phyloP scores from a whole-genome alignment of 192 early-diverging fungal genomes.

The Geosiphon pyriformis region DNA sequence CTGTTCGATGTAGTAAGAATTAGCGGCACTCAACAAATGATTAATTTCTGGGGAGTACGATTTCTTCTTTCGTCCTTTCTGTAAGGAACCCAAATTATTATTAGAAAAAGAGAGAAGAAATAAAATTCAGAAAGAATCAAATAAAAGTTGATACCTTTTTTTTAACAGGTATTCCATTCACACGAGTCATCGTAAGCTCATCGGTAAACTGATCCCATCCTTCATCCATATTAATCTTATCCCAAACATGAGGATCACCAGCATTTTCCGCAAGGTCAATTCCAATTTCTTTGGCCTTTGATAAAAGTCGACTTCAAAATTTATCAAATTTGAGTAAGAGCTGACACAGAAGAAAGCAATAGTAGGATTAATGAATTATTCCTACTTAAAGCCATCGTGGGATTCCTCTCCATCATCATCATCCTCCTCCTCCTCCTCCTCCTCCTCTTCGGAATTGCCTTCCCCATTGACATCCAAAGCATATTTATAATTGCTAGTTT shows the following conservation, averaged over 20 bases:
- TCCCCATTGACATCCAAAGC: too few species aligned
- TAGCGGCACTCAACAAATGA: conserved; percentile 67
- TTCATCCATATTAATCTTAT: conserved; percentile 22
- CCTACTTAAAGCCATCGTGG: too few species aligned
- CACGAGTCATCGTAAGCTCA: conserved; percentile 21
- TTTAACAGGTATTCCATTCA: conserved; percentile 9
- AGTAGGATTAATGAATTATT: too few species aligned
- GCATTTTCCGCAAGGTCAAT: conserved; percentile 7
- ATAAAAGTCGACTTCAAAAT: conserved; percentile 13
- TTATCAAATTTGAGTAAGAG: too few species aligned
- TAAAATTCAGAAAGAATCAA: neutral
- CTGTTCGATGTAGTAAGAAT: conserved; percentile 62
- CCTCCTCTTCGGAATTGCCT: too few species aligned
- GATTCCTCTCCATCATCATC: too few species aligned
- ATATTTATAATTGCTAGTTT: too few species aligned
- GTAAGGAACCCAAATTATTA: neutral
- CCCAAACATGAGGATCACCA: conserved; percentile 13
- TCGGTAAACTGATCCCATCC: conserved; percentile 22
- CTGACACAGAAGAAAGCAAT: too few species aligned
- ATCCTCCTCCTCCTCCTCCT: too few species aligned
- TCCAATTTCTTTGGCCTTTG: conserved; percentile 15
- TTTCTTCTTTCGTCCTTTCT: conserved; percentile 8
- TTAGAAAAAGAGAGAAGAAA: neutral
- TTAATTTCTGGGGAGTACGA: conserved; percentile 42
- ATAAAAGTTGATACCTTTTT: conserved; percentile 1